A percentile compares a stretch with the other conserved stretches of the same genome.
These are phyloP conservation scores for Babesia ovata DNA, from an alignment of 169 alveolate species.

Conservation along the genomic window DNA sequence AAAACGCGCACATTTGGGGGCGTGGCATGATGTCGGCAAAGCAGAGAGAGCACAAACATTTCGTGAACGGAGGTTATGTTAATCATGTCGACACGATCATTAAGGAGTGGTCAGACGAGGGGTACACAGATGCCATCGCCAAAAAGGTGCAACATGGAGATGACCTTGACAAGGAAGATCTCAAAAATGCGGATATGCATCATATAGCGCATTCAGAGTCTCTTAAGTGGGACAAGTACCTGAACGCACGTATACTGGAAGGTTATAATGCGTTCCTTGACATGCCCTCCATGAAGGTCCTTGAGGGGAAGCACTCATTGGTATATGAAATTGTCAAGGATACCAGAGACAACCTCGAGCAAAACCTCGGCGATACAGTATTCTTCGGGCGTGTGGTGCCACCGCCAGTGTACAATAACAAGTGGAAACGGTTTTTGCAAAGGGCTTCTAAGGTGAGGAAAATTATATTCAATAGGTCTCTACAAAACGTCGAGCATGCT, in stretches of 20 bases:
- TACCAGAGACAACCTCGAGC: constrained; percentile 74
- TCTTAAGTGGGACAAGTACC: constrained; percentile 77
- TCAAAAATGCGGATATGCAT: constrained; percentile 56
- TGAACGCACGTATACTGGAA: constrained; percentile 65
- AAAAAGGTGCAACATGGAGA: constrained; percentile 54
- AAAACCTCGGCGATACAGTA: constrained; percentile 69
- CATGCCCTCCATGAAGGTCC: constrained; percentile 53
- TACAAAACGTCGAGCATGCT: constrained; percentile 75
- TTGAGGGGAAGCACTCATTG: constrained; percentile 21
- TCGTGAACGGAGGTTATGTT: constrained; percentile 53
- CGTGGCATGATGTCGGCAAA: constrained; percentile 21
- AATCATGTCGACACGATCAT: constrained; percentile 44
- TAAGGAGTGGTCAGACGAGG: constrained; percentile 65
- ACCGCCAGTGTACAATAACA: constrained; percentile 71
- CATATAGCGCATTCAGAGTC: constrained; percentile 66
- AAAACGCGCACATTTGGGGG: constrained; percentile 66
- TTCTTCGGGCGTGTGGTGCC: constrained; percentile 74
- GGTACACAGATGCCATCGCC: constrained; percentile 54
- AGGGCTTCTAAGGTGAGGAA: constrained; percentile 68
- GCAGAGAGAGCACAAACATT: constrained; percentile 17
- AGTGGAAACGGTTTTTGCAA: constrained; percentile 59
- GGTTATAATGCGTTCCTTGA: constrained; percentile 71
- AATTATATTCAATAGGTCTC: constrained; percentile 66
- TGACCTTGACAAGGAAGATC: constrained; percentile 53
- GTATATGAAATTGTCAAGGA: constrained; percentile 72